A percentile compares a stretch with the other conserved stretches of the same genome.
These are phyloP conservation scores for Ganoderma multipileum DNA, from an alignment of 1,284 basidiomycete species.

Conservation along the genomic window DNA sequence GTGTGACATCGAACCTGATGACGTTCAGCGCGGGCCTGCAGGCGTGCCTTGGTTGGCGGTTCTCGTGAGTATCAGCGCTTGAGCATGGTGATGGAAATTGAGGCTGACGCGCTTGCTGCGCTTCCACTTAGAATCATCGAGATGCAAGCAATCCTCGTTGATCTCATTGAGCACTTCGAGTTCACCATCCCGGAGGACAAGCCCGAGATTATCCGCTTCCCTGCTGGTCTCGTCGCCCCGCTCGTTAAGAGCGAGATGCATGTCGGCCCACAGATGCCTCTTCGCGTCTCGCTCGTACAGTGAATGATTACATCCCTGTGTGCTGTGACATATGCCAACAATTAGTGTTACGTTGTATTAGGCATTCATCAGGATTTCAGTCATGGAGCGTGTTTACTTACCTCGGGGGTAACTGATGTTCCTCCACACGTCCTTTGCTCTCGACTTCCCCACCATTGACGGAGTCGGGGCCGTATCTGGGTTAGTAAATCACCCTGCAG, in stretches of 20 bases:
- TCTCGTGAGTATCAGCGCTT: constrained; percentile 43
- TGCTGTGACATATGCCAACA: not conserved
- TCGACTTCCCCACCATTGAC: too few relatives aligned
- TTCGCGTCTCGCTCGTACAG: constrained; percentile 25
- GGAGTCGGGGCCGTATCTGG: too few relatives aligned
- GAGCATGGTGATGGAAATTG: not conserved
- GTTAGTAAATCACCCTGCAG: too few relatives aligned
- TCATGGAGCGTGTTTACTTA: not conserved
- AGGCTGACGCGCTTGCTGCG: not conserved
- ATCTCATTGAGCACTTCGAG: constrained; percentile 56
- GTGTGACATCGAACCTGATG: constrained; percentile 59
- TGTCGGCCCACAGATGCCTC: constrained; percentile 43
- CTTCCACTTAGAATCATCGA: constrained; percentile 51
- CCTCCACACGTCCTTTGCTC: too few relatives aligned
- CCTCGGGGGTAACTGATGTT: too few relatives aligned
- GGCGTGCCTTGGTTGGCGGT: constrained; percentile 50
- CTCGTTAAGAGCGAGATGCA: constrained; percentile 53
- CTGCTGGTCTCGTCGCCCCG: constrained; percentile 52
- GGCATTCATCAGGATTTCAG: not conserved
- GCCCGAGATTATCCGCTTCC: constrained; percentile 46
- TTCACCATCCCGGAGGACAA: constrained; percentile 45
- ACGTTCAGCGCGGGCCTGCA: constrained; percentile 32
- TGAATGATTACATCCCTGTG: constrained; percentile 5
- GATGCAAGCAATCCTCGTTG: constrained; percentile 56
- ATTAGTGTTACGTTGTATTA: not conserved